Base-by-base conservation (phyloP, 2,329 filamentous ascomycete species). In the Thermoascus crustaceus region DNA sequence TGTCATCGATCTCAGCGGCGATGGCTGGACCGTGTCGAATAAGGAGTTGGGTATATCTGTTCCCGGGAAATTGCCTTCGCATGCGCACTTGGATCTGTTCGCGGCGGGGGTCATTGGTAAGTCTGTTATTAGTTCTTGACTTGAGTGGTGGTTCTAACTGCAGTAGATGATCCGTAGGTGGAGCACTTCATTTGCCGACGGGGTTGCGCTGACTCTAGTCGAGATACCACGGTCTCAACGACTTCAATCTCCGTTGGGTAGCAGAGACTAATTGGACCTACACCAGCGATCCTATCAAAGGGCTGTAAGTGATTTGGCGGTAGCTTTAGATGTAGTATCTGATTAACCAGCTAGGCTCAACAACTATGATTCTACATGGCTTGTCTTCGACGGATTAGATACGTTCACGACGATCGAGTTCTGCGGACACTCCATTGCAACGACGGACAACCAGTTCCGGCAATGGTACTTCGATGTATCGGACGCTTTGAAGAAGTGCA, bases 301-400 rank as follows among this genome's bases (percentile, higher is more conserved):
- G 54, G 13, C 45, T 75, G 55, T 67, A 44, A 38, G 60, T 53
- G n/a, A n/a, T n/a, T 20, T 10, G n/a, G 1, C 23, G 8, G 40
- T 33, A 29, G n/a, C 32, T 7, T 3, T n/a, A 7, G 3, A 20
- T 26, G 13, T 8, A 14, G 10, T 11, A 9, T 4, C 19, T 39
- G 25, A 5, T 20, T 7, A 6, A 7, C 27, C 4, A 17, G 13
- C 5, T 5, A 55, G 57, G 9, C 43, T 40, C 4, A 52, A 44
- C 3, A 57, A 64, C 21, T 52, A 50, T 2, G 47, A 51, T 5
- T 61, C 56, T 5, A 75, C 68, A 3, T 78, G 68, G 62, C 64
- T 80, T 1, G 59, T 78, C 0, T 80, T 80, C 55, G 69, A 80
- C 37, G 76, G 76, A 5, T 60, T 80, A 2, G 76, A 80, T 43